Evolutionary conservation across 495 filamentous ascomycete genomes (phyloP).

Genomic region (Xylaria acuta): DNA sequence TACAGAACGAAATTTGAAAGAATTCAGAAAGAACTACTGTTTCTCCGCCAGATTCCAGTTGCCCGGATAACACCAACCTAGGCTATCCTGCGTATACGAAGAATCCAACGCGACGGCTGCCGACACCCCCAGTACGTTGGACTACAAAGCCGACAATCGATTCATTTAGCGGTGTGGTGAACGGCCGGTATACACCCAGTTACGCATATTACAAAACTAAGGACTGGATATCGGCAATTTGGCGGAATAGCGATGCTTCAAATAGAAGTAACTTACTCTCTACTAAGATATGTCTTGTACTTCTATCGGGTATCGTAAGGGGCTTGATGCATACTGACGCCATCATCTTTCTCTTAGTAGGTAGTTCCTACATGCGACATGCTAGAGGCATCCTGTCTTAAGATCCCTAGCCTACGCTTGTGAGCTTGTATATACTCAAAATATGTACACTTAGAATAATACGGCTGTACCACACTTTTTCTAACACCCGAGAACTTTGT

Average conservation of each 20-base stretch:
- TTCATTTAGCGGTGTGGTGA: constrained; percentile 61
- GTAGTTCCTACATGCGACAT: too few species aligned
- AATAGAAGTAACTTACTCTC: background rate
- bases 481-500: too few species aligned
- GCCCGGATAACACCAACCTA: background rate
- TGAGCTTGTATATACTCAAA: too few species aligned
- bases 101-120: constrained; percentile 70
- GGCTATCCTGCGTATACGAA: constrained; percentile 62
- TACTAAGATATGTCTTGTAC: background rate
- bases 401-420: too few species aligned
- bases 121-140: constrained; percentile 70
- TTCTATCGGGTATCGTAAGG: too few species aligned
- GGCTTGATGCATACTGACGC: too few species aligned
- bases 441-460: too few species aligned
- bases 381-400: too few species aligned
- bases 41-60: background rate
- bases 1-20: background rate
- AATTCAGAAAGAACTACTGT: background rate
- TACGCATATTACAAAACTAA: background rate
- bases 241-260: background rate
- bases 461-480: too few species aligned
- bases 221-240: background rate
- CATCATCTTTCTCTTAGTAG: too few species aligned
- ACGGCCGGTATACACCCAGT: constrained; percentile 33
- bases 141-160: constrained; percentile 65